A percentile compares a stretch with the other conserved stretches of the same genome.
Conservation (phyloP, 345 rosid genomes). For the Cardiospermum halicacabum region DNA sequence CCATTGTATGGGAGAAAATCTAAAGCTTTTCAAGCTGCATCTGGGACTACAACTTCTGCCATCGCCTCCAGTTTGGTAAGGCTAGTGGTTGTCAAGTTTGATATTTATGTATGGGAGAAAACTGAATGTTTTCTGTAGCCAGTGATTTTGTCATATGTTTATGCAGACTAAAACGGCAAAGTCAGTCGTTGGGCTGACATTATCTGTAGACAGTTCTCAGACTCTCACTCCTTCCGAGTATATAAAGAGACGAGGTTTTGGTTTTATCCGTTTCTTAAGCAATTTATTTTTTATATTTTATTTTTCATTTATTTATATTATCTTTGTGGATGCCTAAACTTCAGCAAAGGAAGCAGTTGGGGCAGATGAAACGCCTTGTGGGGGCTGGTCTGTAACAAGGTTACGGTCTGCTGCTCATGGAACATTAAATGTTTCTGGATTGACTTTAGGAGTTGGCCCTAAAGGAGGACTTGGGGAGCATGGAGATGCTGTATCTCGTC, state of each 20-base stretch:
- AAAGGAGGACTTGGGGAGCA: slow-evolving; percentile 97
- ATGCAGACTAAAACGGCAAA: slow-evolving; percentile 91
- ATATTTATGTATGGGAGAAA: neutral
- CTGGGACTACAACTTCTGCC: slow-evolving; percentile 85
- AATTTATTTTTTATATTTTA: slow-evolving; percentile 5
- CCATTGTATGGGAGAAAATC: slow-evolving; percentile 94
- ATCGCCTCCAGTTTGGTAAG: slow-evolving; percentile 74
- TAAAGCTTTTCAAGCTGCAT: slow-evolving; percentile 93
- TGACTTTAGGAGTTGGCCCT: slow-evolving; percentile 81
- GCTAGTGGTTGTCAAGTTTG: slow-evolving; percentile 4
- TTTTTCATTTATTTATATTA: neutral
- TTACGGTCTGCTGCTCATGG: slow-evolving; percentile 94
- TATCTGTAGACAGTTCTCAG: slow-evolving; percentile 71
- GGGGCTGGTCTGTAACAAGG: slow-evolving; percentile 90
- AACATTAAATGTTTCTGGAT: slow-evolving; percentile 75
- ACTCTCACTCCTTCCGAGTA: slow-evolving; percentile 60
- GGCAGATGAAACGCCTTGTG: slow-evolving; percentile 86
- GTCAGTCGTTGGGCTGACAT: slow-evolving; percentile 68
- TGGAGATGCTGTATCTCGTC: slow-evolving; percentile 90
- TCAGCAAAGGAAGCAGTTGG: slow-evolving; percentile 92
- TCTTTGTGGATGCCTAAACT: slow-evolving; percentile 8
- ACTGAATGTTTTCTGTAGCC: neutral
- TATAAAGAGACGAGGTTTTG: slow-evolving; percentile 66
- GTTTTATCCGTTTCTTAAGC: neutral
- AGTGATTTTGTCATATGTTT: slow-evolving; percentile 17